A percentile compares a stretch with the other conserved stretches of the same genome.
Conservation (phyloP, 1,139 yeast genomes). For the Lodderomyces oxycetoniae region DNA sequence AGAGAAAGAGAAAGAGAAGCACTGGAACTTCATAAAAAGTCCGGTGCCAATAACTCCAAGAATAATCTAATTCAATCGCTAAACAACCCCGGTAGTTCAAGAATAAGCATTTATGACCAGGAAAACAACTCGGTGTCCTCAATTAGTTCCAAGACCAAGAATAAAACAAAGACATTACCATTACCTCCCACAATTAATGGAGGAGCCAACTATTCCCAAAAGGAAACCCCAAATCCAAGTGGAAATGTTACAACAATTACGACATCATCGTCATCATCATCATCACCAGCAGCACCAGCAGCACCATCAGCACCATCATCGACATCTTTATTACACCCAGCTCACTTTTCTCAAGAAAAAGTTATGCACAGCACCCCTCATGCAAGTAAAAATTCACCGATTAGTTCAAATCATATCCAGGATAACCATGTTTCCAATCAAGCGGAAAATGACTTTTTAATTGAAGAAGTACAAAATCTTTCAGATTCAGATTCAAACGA, state of each 20-base stretch:
- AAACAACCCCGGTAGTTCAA: slow-evolving; percentile 5
- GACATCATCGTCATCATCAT: no score
- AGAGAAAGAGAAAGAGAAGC: slow-evolving; percentile 6
- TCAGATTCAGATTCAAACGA: slow-evolving; percentile 25
- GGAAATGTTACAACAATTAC: no score
- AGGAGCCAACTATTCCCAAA: slow-evolving; percentile 17
- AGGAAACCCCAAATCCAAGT: not conserved
- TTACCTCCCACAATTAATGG: no score
- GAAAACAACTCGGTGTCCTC: slow-evolving; percentile 14
- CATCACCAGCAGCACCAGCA: not conserved
- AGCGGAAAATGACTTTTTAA: slow-evolving; percentile 26
- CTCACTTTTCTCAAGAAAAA: no score
- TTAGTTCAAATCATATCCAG: not conserved
- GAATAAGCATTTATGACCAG: slow-evolving; percentile 9
- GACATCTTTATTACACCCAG: no score
- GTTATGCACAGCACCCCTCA: no score
- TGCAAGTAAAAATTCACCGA: slow-evolving; percentile 1
- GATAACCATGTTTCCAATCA: no score
- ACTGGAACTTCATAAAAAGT: slow-evolving; percentile 7
- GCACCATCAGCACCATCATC: not conserved
- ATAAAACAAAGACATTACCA: slow-evolving; percentile 31
- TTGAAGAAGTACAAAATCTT: slow-evolving; percentile 39
- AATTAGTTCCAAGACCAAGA: slow-evolving; percentile 19
- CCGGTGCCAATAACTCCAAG: slow-evolving; percentile 12
- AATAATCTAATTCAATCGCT: slow-evolving; percentile 13